phyloP scores from a whole-genome alignment of 2,329 filamentous ascomycete genomes.

The Aspergillus pseudoglaucus region DNA sequence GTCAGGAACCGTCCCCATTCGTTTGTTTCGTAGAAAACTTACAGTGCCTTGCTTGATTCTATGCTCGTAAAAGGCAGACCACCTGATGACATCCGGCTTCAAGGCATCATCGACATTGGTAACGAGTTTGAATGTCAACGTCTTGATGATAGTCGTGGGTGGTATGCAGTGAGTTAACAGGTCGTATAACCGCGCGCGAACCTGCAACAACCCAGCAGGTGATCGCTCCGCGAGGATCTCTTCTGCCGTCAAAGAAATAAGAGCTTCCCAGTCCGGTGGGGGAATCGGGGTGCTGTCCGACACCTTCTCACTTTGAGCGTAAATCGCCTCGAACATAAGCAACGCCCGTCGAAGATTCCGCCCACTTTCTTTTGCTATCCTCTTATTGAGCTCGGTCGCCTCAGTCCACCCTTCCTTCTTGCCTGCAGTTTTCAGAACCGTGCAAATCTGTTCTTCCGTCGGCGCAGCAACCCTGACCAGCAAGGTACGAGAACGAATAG shows the following conservation, averaged over 20 bases:
- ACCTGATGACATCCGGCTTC: slow-evolving; percentile 87
- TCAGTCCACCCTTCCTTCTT: slow-evolving; percentile 76
- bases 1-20: slow-evolving; percentile 1
- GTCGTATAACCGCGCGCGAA: slow-evolving; percentile 93
- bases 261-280: slow-evolving; percentile 91
- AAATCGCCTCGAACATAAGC: slow-evolving; percentile 94
- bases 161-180: slow-evolving; percentile 96
- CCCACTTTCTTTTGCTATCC: slow-evolving; percentile 84
- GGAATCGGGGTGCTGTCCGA: slow-evolving; percentile 83
- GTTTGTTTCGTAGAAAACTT: slow-evolving; percentile 23
- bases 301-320: slow-evolving; percentile 93
- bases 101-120: slow-evolving; percentile 78
- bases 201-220: slow-evolving; percentile 78
- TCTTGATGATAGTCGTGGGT: slow-evolving; percentile 78
- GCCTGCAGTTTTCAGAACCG: slow-evolving; percentile 62
- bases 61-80: slow-evolving; percentile 97
- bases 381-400: slow-evolving; percentile 66
- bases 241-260: slow-evolving; percentile 81
- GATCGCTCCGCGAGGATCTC: slow-evolving; percentile 91
- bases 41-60: slow-evolving; percentile 75
- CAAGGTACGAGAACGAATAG: slow-evolving; percentile 85
- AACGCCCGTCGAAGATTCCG: slow-evolving; percentile 83
- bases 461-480: slow-evolving; percentile 88
- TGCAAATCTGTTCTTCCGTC: slow-evolving; percentile 74
- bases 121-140: slow-evolving; percentile 87